Evolutionary conservation across 2,329 filamentous ascomycete genomes (phyloP), one percentile per base, ranked within the genome.

Genomic region (Penicillium janthinellum): DNA sequence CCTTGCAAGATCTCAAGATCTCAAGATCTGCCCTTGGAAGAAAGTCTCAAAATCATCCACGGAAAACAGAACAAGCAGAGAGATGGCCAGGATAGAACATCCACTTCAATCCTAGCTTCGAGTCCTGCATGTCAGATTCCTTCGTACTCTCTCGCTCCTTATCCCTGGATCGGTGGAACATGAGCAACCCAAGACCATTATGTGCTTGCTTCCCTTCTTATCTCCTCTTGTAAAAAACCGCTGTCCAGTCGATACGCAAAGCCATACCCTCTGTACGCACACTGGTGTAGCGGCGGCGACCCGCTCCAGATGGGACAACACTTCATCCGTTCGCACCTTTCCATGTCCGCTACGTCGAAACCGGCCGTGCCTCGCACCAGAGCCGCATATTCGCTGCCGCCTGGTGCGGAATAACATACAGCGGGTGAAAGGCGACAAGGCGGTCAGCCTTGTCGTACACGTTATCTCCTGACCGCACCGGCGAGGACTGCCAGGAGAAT

Each of bases 401-500:
- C 62, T 85, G 82, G 75, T 90, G 87, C 4, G 92, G 90, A 65
- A 97, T 88, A 63, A 91, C 89, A 77, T 91, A 97, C 28, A 97
- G 84, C 2, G 94, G 94, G 76, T 97, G 92, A 41, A 91, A 83
- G 15, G 89, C 81, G 54, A 79, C 81, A 54, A 96, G 82, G 42
- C 86, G 80, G 78, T 96, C 91, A 59, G 82, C 78, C 68, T 89
- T 84, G 60, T 91, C 87, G 77, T 90, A 91, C 52, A 90, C 82
- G 51, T 87, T 86, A 28, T 83, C 81, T 66, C 79, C 75, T 47
- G 28, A 11, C 6, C 71, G 71, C 68, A 71, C 72, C 60, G 74
- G 75, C 67, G 71, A 72, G 72, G 71, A 75, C 55, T 67, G 69
- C 77, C 75, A 78, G 55, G 74, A 70, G 64, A 79, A 76, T 42